phyloP scores from a whole-genome alignment of 148 eudicot species.

The Rhododendron simsii region DNA sequence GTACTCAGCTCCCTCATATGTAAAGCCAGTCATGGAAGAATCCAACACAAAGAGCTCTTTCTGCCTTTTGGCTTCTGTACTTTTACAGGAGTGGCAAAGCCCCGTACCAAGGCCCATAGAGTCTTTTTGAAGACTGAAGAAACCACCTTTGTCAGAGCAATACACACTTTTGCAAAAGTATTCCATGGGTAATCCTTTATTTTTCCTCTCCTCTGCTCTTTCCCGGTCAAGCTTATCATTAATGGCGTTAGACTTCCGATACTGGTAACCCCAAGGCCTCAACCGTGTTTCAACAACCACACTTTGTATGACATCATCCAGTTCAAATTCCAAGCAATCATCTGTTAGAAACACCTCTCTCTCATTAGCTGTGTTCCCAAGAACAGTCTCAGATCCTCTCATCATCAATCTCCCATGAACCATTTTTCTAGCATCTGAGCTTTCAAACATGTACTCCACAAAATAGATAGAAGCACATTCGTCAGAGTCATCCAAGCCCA shows the following conservation, averaged over 20 bases:
- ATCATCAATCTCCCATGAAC: slow-evolving; percentile 78
- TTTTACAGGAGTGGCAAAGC: slow-evolving; percentile 60
- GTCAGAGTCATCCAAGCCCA: slow-evolving; percentile 43
- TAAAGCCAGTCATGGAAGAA: slow-evolving; percentile 52
- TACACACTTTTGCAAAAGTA: slow-evolving; percentile 83
- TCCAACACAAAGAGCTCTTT: slow-evolving; percentile 46
- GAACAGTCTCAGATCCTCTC: slow-evolving; percentile 67
- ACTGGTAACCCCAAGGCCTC: slow-evolving; percentile 72
- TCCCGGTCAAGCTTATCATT: slow-evolving; percentile 60
- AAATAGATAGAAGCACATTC: slow-evolving; percentile 50
- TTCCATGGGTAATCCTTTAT: slow-evolving; percentile 64
- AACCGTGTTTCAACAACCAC: slow-evolving; percentile 45
- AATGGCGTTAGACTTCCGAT: slow-evolving; percentile 59
- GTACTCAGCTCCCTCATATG: slow-evolving; percentile 60
- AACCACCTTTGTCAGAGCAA: slow-evolving; percentile 85
- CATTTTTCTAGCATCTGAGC: slow-evolving; percentile 52
- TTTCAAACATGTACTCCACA: slow-evolving; percentile 93
- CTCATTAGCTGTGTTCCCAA: slow-evolving; percentile 74
- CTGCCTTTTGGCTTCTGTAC: slow-evolving; percentile 32
- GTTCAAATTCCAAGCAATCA: slow-evolving; percentile 69
- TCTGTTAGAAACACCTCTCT: slow-evolving; percentile 85
- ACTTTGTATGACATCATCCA: slow-evolving; percentile 48
- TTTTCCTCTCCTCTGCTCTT: slow-evolving; percentile 85
- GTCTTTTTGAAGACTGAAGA: slow-evolving; percentile 49
- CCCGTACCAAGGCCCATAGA: slow-evolving; percentile 74